These are phyloP conservation scores for Melanomma pulvis-pyrius DNA, from an alignment of 495 filamentous ascomycete genomes.

Conservation along the genomic window DNA sequence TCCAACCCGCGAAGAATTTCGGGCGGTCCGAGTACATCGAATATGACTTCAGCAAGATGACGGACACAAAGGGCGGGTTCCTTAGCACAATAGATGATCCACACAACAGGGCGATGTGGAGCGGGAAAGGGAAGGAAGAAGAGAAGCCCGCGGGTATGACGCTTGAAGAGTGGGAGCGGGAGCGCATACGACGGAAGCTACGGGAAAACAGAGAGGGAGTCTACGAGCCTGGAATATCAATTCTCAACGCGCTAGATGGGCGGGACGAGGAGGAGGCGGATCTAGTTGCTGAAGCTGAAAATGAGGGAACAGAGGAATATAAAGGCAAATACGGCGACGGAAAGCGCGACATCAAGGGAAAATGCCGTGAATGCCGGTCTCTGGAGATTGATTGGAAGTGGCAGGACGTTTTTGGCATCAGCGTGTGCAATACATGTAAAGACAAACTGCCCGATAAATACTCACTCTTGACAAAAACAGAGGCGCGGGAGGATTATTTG, in stretches of 20 bases:
- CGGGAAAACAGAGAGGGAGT: slow-evolving; percentile 75
- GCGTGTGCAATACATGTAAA: slow-evolving; percentile 77
- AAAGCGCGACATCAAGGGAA: slow-evolving; percentile 57
- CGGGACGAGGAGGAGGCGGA: slow-evolving; percentile 45
- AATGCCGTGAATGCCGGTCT: slow-evolving; percentile 78
- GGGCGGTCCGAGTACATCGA: slow-evolving; percentile 77
- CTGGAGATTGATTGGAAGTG: slow-evolving; percentile 94
- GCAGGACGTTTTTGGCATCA: slow-evolving; percentile 75
- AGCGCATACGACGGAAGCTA: slow-evolving; percentile 69
- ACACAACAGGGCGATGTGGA: slow-evolving; percentile 71
- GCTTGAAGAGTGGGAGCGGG: slow-evolving; percentile 85
- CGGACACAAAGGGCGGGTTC: slow-evolving; percentile 95
- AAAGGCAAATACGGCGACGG: slow-evolving; percentile 36
- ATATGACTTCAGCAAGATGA: slow-evolving; percentile 97
- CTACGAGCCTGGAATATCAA: slow-evolving; percentile 82
- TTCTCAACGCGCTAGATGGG: slow-evolving; percentile 53
- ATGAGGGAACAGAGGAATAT: slow-evolving; percentile 18
- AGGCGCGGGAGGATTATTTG: slow-evolving; percentile 92
- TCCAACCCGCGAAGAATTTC: slow-evolving; percentile 78
- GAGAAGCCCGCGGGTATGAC: slow-evolving; percentile 88
- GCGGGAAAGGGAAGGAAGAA: slow-evolving; percentile 46
- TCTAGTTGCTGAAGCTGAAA: neutral
- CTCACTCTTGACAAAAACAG: slow-evolving; percentile 92
- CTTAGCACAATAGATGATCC: slow-evolving; percentile 86
- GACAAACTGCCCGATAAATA: slow-evolving; percentile 90